Conservation (phyloP, 805 yeast species). For the Starmerella scarabaei region DNA sequence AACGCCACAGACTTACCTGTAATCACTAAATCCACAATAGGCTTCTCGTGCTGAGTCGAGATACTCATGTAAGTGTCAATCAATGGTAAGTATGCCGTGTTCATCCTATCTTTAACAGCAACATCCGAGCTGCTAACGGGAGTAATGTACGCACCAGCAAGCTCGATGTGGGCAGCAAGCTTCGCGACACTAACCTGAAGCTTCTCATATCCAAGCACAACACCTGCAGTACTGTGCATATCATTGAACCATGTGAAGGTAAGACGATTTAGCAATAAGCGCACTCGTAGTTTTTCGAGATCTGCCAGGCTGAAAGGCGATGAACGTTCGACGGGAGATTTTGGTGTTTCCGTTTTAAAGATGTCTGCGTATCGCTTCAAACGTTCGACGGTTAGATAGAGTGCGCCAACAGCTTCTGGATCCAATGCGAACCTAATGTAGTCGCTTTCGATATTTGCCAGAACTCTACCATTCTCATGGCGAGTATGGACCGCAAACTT, state of each 20-base stretch:
- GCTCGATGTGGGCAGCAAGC: constrained; percentile 50
- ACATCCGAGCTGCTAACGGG: constrained; percentile 29
- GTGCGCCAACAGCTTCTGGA: constrained; percentile 18
- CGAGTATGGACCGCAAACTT: constrained; percentile 7
- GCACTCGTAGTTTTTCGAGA: constrained; percentile 10
- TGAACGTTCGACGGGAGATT: neutral
- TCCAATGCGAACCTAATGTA: constrained; percentile 15
- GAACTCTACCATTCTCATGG: constrained; percentile 4
- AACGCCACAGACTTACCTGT: constrained; percentile 24
- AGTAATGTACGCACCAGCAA: constrained; percentile 57
- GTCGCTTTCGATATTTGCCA: constrained; percentile 14
- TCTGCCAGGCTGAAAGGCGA: neutral
- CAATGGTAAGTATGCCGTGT: constrained; percentile 23
- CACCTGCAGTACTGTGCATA: constrained; percentile 39
- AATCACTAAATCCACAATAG: constrained; percentile 15
- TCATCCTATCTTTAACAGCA: constrained; percentile 21
- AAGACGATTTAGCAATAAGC: constrained; percentile 33
- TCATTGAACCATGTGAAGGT: constrained; percentile 59
- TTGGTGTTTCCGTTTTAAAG: neutral
- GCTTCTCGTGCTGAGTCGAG: constrained; percentile 3
- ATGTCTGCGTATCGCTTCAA: constrained; percentile 6
- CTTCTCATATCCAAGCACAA: constrained; percentile 65
- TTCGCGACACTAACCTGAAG: constrained; percentile 54
- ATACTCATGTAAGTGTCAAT: constrained; percentile 17
- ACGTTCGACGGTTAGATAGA: constrained; percentile 13